Base-by-base conservation (phyloP, 495 filamentous ascomycete genomes). In the Trichoderma parareesei region DNA sequence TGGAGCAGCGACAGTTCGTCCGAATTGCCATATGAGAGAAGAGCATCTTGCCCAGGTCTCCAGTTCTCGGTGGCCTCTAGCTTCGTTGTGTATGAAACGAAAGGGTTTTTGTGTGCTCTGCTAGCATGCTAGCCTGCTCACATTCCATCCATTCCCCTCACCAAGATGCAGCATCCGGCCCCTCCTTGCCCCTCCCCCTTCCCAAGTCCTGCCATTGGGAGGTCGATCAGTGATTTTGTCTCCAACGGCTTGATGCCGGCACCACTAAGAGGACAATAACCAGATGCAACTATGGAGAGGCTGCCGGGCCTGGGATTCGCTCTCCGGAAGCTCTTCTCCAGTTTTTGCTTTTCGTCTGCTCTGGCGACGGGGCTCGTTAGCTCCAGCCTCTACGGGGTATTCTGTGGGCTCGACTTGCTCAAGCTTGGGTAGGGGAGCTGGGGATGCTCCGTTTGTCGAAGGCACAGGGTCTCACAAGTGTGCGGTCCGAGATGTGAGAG, bases 261-360 rank as follows among this genome's bases (percentile, higher is more conserved):
- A 57, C 53, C 53, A 57, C 27, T 37, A 1, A 37, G 33, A 35
- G 18, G 10, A 11, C 20, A 37, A 57, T 33, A 37, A 11, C 27
- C 53, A 57, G 53, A 57, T 57, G 11, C 53, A 57, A n/a, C 53
- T 57, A 57, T 57, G 53, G 53, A 57, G 53, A 57, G 53, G 20
- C 9, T 11, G 27, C 27, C 2, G 27, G 27, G 27, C 27, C 27
- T 57, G 53, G 53, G 16, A 57, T 57, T 57, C 53, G 53, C 53
- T 57, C 13, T 37, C 33, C 27, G 27, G 33, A 35, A 35, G 53
- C 53, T 57, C 10, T 57, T 57, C 53, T 57, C 53, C 53, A 57
- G 35, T 27, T 57, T 57, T 57, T 55, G 27, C 27, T 57, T 57
- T 57, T 35, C 7, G 33, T 38, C 46, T 49, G 46, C 5, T 49